Percentiles rank a stretch among this genome's conserved stretches.
phyloP scores from a whole-genome alignment of 2,329 filamentous ascomycete species.

The Colletotrichum acutatum region DNA sequence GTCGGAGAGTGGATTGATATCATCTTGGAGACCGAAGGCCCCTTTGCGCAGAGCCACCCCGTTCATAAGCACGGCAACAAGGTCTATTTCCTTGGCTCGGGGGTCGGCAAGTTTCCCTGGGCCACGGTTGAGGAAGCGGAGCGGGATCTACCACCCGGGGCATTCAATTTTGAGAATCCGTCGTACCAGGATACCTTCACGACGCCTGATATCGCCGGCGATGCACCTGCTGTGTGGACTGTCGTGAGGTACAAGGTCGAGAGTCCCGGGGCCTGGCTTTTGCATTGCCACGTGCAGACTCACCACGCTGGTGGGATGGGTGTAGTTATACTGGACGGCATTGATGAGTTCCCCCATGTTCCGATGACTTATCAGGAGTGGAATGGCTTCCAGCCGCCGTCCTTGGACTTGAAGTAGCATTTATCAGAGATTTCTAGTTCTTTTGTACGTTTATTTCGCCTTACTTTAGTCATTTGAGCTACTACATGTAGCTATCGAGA shows the following conservation, averaged over 20 bases:
- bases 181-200: slow-evolving; percentile 48
- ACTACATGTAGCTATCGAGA: too few species aligned
- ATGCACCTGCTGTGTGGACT: slow-evolving; percentile 43
- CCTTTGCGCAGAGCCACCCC: background rate
- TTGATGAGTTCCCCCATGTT: slow-evolving; percentile 45
- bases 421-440: too few species aligned
- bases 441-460: too few species aligned
- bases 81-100: background rate
- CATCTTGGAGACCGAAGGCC: slow-evolving; percentile 8
- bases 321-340: slow-evolving; percentile 57
- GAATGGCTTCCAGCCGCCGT: background rate
- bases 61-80: slow-evolving; percentile 21
- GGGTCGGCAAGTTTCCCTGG: background rate
- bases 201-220: slow-evolving; percentile 6
- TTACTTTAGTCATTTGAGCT: too few species aligned
- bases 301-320: slow-evolving; percentile 60
- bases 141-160: background rate
- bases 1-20: slow-evolving; percentile 10
- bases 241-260: slow-evolving; percentile 56
- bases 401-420: background rate
- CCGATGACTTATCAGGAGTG: slow-evolving; percentile 18
- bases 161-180: slow-evolving; percentile 57
- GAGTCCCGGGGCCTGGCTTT: slow-evolving; percentile 57
- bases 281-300: slow-evolving; percentile 62
- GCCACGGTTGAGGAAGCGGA: background rate